Conservation (phyloP, 2,329 filamentous ascomycete genomes). For the Tolypocladium sp. region DNA sequence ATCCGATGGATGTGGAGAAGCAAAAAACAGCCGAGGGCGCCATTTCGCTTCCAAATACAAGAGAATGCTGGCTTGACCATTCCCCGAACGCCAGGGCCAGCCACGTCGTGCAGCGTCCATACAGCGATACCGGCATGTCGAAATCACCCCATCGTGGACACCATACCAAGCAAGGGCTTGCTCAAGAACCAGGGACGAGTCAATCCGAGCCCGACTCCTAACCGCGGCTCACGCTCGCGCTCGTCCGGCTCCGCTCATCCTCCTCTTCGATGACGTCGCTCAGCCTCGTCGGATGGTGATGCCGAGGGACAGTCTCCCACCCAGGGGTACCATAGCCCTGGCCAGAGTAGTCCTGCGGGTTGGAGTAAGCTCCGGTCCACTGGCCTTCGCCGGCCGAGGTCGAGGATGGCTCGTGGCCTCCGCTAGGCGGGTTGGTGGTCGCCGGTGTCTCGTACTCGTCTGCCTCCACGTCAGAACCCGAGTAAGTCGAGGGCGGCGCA, state of each 20-base stretch:
- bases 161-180: too few relatives aligned
- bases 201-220: slow-evolving; percentile 14
- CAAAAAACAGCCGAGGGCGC: background rate
- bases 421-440: slow-evolving; percentile 30
- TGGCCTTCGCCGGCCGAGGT: slow-evolving; percentile 21
- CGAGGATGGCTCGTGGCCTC: slow-evolving; percentile 20
- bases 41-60: background rate
- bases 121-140: background rate
- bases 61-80: background rate
- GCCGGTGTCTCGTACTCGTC: slow-evolving; percentile 50
- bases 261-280: slow-evolving; percentile 85
- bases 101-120: background rate
- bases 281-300: slow-evolving; percentile 80
- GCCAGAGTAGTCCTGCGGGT: slow-evolving; percentile 54
- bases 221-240: slow-evolving; percentile 52
- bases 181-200: background rate
- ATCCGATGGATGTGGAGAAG: background rate
- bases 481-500: slow-evolving; percentile 33
- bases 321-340: slow-evolving; percentile 56
- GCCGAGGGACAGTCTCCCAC: slow-evolving; percentile 69
- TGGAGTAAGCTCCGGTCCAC: slow-evolving; percentile 32
- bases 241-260: slow-evolving; percentile 70
- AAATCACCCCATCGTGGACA: background rate
- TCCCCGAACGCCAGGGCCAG: too few relatives aligned
- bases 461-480: slow-evolving; percentile 40